These are phyloP conservation scores for Pythium phragmiticola DNA, from an alignment of 352 stramenopile genomes.

Conservation along the genomic window DNA sequence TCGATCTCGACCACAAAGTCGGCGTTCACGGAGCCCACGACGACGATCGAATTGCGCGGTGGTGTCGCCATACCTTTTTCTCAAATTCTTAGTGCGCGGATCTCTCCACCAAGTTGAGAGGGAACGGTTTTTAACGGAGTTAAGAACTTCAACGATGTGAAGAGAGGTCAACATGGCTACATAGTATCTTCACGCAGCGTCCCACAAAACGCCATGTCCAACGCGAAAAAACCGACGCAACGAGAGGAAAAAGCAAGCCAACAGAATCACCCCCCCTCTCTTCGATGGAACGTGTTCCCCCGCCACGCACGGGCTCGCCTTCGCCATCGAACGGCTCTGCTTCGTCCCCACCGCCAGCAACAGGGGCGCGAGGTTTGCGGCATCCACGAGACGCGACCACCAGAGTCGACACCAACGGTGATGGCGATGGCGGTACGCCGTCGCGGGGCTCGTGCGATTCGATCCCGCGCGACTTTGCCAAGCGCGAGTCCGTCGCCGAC, in stretches of 20 bases:
- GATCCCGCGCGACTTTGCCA: constrained; percentile 38
- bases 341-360: constrained; percentile 4
- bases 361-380: background rate
- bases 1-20: constrained; percentile 79
- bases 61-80: background rate
- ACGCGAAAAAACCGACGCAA: no score
- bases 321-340: constrained; percentile 14
- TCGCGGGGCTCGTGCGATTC: background rate
- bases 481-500: constrained; percentile 42
- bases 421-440: constrained; percentile 1
- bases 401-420: background rate
- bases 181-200: background rate
- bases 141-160: background rate
- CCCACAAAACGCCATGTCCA: no score
- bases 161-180: constrained; percentile 2
- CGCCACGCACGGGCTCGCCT: constrained; percentile 19
- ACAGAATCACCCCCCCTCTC: no score
- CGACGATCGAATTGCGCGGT: constrained; percentile 37
- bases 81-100: background rate
- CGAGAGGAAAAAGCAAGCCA: no score
- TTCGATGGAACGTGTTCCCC: constrained; percentile 2
- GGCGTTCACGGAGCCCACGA: constrained; percentile 82
- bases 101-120: background rate
- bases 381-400: constrained; percentile 14
- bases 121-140: constrained; percentile 1